Percentiles rank a stretch among this genome's conserved stretches.
phyloP scores from a whole-genome alignment of 2,329 filamentous ascomycete genomes.

The Claviceps cyperi region DNA sequence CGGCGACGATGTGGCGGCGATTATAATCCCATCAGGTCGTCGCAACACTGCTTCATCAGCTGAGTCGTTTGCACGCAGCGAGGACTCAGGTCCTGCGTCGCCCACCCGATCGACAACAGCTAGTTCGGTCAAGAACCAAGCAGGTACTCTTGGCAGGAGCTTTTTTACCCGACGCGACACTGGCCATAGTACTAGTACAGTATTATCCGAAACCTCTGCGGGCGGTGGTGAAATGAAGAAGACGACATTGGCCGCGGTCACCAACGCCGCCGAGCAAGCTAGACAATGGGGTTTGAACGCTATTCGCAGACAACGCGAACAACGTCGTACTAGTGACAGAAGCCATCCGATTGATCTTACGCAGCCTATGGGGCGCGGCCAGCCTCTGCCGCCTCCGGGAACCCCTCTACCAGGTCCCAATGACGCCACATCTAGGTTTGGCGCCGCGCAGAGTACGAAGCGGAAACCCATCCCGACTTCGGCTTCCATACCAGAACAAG shows the following conservation, averaged over 20 bases:
- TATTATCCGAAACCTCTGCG: conserved; percentile 22
- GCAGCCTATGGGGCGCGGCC: conserved; percentile 69
- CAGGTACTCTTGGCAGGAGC: conserved; percentile 23
- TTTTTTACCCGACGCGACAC: conserved; percentile 27
- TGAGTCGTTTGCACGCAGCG: conserved; percentile 14
- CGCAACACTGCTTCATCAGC: conserved; percentile 26
- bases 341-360: conserved; percentile 28
- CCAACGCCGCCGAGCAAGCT: conserved; percentile 39
- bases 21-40: conserved; percentile 14
- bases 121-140: conserved; percentile 26
- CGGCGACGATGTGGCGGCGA: conserved; percentile 15
- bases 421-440: conserved; percentile 43
- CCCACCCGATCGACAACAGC: conserved; percentile 18
- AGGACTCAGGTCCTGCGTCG: conserved; percentile 12
- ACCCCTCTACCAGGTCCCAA: conserved; percentile 57
- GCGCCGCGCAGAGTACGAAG: conserved; percentile 42
- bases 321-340: conserved; percentile 19
- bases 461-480: conserved; percentile 49
- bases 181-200: conserved; percentile 15
- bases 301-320: conserved; percentile 34
- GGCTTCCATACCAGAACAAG: conserved; percentile 17
- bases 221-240: conserved; percentile 27
- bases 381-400: conserved; percentile 68
- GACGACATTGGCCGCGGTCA: conserved; percentile 38
- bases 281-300: conserved; percentile 46